These are phyloP conservation scores for Exophiala spinifera DNA, from an alignment of 2,329 filamentous ascomycete genomes.

Conservation along the genomic window DNA sequence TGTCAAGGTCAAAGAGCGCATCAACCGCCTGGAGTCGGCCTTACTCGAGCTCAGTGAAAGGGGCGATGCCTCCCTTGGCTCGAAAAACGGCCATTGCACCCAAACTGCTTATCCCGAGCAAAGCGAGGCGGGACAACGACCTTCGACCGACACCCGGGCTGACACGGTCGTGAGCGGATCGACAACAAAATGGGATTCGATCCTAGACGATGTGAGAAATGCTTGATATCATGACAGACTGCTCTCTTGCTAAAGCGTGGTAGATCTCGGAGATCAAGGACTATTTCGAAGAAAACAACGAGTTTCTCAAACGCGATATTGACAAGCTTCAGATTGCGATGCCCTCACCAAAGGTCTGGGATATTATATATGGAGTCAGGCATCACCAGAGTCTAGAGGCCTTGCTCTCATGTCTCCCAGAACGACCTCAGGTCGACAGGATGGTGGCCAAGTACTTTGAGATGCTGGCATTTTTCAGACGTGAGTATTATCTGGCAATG, in stretches of 20 bases:
- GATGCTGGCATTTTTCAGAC: conserved; percentile 1
- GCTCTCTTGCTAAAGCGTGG: not conserved
- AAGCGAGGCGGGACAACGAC: too few relatives aligned
- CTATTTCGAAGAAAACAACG: conserved; percentile 1
- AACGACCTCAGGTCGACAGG: not conserved
- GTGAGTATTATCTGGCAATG: not conserved
- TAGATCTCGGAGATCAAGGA: not conserved
- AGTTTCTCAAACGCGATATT: conserved; percentile 1
- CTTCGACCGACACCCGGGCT: too few relatives aligned
- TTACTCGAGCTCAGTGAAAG: not conserved
- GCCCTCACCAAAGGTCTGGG: not conserved
- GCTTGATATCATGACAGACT: not conserved
- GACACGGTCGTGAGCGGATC: not conserved
- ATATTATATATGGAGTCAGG: not conserved
- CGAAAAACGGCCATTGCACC: not conserved
- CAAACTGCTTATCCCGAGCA: too few relatives aligned
- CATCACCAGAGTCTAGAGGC: not conserved
- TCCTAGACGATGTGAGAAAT: not conserved
- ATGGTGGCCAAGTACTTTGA: conserved; percentile 1
- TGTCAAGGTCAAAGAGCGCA: conserved; percentile 1
- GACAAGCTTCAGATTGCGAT: not conserved
- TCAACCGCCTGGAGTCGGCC: not conserved
- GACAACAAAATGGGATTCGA: not conserved
- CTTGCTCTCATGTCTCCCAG: conserved; percentile 1
- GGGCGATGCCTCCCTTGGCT: not conserved